phyloP scores from a whole-genome alignment of 257 asterid genomes.

The Nicotiana knightiana region DNA sequence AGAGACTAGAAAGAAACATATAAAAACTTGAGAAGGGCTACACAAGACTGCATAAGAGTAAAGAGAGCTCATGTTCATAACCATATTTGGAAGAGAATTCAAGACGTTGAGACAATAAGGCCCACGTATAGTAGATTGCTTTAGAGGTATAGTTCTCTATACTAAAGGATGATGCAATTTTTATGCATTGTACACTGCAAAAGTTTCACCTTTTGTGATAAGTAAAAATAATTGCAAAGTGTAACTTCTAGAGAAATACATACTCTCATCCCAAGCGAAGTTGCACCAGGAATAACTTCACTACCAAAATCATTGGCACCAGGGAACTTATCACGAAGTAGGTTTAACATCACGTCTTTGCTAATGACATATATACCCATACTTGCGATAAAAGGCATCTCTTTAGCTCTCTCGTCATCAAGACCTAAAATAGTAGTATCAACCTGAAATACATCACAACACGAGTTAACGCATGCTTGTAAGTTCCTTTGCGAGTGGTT shows the following conservation, averaged over 20 bases:
- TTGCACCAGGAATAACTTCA: slow-evolving; percentile 98
- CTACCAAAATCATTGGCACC: slow-evolving; percentile 97
- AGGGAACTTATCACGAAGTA: slow-evolving; percentile 71
- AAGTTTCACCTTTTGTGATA: neutral
- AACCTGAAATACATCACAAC: slow-evolving; percentile 39
- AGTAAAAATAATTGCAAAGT: neutral
- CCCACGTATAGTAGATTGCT: neutral
- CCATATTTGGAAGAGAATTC: neutral
- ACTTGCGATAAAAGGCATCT: slow-evolving; percentile 94
- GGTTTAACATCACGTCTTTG: slow-evolving; percentile 80
- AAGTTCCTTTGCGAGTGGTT: neutral
- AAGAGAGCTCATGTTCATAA: neutral
- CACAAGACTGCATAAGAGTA: neutral
- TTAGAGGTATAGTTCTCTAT: neutral
- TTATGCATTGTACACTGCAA: neutral
- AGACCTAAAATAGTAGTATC: slow-evolving; percentile 93
- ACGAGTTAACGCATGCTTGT: neutral
- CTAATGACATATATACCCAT: slow-evolving; percentile 97
- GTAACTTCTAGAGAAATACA: slow-evolving; percentile 13
- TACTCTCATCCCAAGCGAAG: slow-evolving; percentile 80
- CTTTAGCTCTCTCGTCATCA: slow-evolving; percentile 86
- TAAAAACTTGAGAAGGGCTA: neutral
- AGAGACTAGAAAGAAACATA: neutral
- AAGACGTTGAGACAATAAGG: neutral
- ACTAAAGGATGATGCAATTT: neutral